phyloP scores from a whole-genome alignment of 1,284 basidiomycete genomes.

The Laetiporus sulphureus region DNA sequence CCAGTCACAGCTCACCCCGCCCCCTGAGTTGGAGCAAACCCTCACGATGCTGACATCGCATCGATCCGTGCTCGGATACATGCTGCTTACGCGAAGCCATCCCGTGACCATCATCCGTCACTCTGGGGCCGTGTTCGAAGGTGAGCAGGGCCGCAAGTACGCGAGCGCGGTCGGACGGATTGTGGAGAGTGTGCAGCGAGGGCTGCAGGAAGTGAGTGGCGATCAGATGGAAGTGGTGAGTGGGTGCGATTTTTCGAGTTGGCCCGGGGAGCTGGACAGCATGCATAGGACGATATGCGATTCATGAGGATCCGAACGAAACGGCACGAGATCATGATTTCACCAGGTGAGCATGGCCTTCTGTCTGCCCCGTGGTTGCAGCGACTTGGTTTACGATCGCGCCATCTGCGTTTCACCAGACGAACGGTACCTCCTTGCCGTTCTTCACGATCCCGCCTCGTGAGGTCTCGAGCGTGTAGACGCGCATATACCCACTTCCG shows the following conservation, averaged over 20 bases:
- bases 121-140: conserved; percentile 83
- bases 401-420: conserved; percentile 38
- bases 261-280: neutral
- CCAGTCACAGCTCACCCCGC: too few species aligned
- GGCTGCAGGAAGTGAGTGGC: conserved; percentile 65
- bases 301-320: conserved; percentile 90
- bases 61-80: conserved; percentile 82
- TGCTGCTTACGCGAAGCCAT: conserved; percentile 68
- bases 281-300: conserved; percentile 70
- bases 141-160: conserved; percentile 77
- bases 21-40: conserved; percentile 74
- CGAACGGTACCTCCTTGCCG: conserved; percentile 76
- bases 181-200: conserved; percentile 69
- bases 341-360: conserved; percentile 60
- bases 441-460: conserved; percentile 69
- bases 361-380: too few species aligned
- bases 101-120: conserved; percentile 73
- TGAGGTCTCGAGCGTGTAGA: too few species aligned
- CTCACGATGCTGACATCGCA: conserved; percentile 72
- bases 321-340: conserved; percentile 90
- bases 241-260: conserved; percentile 13
- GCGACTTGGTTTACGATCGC: conserved; percentile 1
- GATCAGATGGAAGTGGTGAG: conserved; percentile 48
- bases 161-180: conserved; percentile 74
- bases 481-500: too few species aligned